These are phyloP conservation scores for Botrytis porri DNA, from an alignment of 2,329 filamentous ascomycete genomes.

Conservation along the genomic window DNA sequence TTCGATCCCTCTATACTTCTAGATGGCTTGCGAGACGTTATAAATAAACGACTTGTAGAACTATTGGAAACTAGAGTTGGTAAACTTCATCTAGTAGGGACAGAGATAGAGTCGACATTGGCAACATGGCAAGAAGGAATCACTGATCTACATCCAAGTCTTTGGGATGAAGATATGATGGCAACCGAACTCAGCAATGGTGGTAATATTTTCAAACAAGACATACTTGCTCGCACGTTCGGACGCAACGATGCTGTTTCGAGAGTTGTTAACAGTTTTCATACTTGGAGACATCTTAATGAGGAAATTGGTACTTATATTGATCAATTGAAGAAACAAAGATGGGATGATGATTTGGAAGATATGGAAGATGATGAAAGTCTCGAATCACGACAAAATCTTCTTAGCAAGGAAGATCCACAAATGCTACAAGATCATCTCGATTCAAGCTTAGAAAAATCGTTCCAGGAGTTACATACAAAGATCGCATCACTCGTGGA, in stretches of 20 bases:
- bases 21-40: slow-evolving; percentile 61
- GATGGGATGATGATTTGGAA: slow-evolving; percentile 71
- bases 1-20: slow-evolving; percentile 68
- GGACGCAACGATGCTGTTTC: slow-evolving; percentile 69
- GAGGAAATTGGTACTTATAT: slow-evolving; percentile 62
- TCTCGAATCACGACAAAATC: slow-evolving; percentile 61
- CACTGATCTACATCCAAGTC: slow-evolving; percentile 49
- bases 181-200: slow-evolving; percentile 64
- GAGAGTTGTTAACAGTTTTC: slow-evolving; percentile 60
- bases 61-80: slow-evolving; percentile 62
- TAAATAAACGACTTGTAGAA: slow-evolving; percentile 65
- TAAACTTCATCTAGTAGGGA: slow-evolving; percentile 63
- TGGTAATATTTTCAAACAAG: slow-evolving; percentile 65
- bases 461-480: slow-evolving; percentile 57
- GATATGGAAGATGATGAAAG: slow-evolving; percentile 72
- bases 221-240: slow-evolving; percentile 66
- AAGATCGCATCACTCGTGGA: slow-evolving; percentile 53
- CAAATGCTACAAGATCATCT: slow-evolving; percentile 58
- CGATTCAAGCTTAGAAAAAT: slow-evolving; percentile 51
- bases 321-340: slow-evolving; percentile 61
- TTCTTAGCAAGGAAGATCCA: slow-evolving; percentile 72
- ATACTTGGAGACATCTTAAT: slow-evolving; percentile 72
- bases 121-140: slow-evolving; percentile 56
- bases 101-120: slow-evolving; percentile 60
- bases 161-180: slow-evolving; percentile 68